These are phyloP conservation scores for Durusdinium trenchii DNA, from an alignment of 73 alveolate species.

Conservation along the genomic window DNA sequence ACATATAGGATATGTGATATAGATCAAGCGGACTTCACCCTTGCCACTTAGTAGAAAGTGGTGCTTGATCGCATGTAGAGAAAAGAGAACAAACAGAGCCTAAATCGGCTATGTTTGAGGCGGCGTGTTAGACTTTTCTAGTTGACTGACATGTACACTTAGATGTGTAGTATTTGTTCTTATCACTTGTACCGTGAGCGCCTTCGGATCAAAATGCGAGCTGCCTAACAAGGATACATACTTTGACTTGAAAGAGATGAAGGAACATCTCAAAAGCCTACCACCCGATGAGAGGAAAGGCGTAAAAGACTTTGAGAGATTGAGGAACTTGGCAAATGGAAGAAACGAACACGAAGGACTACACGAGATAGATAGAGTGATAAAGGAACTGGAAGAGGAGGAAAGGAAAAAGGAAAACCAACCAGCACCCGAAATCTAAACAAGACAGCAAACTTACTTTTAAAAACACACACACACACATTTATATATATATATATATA, in stretches of 20 bases:
- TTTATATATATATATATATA: background rate
- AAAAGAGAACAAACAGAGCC: no score
- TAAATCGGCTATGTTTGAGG: no score
- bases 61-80: no score
- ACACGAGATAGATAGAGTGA: slow-evolving; percentile 18
- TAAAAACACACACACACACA: background rate
- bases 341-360: background rate
- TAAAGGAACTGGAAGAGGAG: slow-evolving; percentile 47
- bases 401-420: slow-evolving; percentile 5
- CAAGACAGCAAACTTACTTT: background rate
- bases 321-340: slow-evolving; percentile 37
- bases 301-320: slow-evolving; percentile 25
- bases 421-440: background rate
- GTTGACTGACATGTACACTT: no score
- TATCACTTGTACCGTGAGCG: no score
- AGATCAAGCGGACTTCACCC: no score
- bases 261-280: slow-evolving; percentile 10
- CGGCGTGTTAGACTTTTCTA: no score
- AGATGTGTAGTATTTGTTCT: no score
- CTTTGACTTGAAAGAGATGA: slow-evolving; percentile 20
- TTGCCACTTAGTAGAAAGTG: no score
- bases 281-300: slow-evolving; percentile 11
- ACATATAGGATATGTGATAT: no score
- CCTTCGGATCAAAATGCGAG: no score
- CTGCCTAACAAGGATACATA: background rate